Evolutionary conservation across 345 rosid species (phyloP), one percentile per base, ranked within the genome.

Genomic region (Conringia planisiliqua): DNA sequence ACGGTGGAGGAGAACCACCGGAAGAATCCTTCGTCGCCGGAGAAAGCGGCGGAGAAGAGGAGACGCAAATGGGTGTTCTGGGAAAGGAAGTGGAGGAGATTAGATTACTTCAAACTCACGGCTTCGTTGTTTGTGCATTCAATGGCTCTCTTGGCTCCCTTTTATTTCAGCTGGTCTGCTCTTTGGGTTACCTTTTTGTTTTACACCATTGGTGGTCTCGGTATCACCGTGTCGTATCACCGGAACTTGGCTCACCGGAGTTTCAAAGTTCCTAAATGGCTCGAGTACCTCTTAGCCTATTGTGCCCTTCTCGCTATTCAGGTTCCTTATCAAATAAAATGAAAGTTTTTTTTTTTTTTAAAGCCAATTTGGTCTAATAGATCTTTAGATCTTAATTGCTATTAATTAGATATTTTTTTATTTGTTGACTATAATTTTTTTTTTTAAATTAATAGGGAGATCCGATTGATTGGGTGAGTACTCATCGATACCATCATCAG

Each of bases 381-480:
- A 55, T 74, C 66, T 60, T 62, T 2, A 70, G 75, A 70, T 68
- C 52, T 30, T 76, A 69, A 4, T 43, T 20, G 6, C 30, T 24
- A 16, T 8, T 52, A 12, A 30, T n/a, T 29, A 55, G 11, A 26
- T 54, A 12, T 14, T 3, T 6, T n/a, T 54, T 27, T 54, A 26
- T 22, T 58, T 33, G 26, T 63, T 20, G 59, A 44, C 55, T 54
- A 4, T 14, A 40, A 14, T 10, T 11, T 54, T 20, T 26, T 3
- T 9, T 6, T 14, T 13, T 12, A 7, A 12, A 7, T 56, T 24
- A 57, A 46, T 22, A 77, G 82, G 85, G 76, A 70, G 80, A 83
- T 60, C 98, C 98, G 62, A 93, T 89, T 58, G 91, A 86, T 76
- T 93, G 98, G 97, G 97, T 89, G 56, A 91, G 98, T 83, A 88